phyloP scores from a whole-genome alignment of 1,284 basidiomycete species.

The Cutaneotrichosporon mucoides region DNA sequence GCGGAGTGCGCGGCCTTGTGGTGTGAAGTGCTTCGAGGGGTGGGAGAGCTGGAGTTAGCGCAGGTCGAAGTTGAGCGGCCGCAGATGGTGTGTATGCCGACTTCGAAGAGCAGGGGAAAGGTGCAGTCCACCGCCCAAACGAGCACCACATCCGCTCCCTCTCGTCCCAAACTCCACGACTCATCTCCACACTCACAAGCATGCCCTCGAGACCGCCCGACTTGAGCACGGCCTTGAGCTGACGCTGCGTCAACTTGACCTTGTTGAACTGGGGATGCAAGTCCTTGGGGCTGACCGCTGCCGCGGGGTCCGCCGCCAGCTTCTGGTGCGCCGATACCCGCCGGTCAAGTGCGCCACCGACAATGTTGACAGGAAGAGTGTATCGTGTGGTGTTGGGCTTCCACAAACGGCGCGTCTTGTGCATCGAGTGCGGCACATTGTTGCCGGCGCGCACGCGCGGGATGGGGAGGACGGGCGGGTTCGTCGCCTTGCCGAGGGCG shows the following conservation, averaged over 20 bases:
- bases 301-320: background rate
- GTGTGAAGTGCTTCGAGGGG: conserved; percentile 38
- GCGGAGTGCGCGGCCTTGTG: conserved; percentile 40
- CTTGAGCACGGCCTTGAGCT: conserved; percentile 41
- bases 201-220: conserved; percentile 47
- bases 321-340: background rate
- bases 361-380: conserved; percentile 32
- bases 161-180: too few relatives aligned
- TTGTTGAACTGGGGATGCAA: conserved; percentile 24
- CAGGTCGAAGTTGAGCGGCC: too few relatives aligned
- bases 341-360: conserved; percentile 17
- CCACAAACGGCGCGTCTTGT: conserved; percentile 88
- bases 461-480: conserved; percentile 43
- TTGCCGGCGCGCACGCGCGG: conserved; percentile 57
- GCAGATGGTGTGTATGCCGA: too few relatives aligned
- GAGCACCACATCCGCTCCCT: too few relatives aligned
- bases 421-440: conserved; percentile 83
- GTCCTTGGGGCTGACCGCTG: background rate
- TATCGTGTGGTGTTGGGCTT: conserved; percentile 70
- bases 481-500: conserved; percentile 23
- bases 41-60: conserved; percentile 33
- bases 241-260: conserved; percentile 39
- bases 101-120: too few relatives aligned
- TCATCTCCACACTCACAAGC: conserved; percentile 32
- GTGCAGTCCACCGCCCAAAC: too few relatives aligned